These are phyloP conservation scores for Rubia peregrina DNA, from an alignment of 305 asterid species.

Conservation along the genomic window DNA sequence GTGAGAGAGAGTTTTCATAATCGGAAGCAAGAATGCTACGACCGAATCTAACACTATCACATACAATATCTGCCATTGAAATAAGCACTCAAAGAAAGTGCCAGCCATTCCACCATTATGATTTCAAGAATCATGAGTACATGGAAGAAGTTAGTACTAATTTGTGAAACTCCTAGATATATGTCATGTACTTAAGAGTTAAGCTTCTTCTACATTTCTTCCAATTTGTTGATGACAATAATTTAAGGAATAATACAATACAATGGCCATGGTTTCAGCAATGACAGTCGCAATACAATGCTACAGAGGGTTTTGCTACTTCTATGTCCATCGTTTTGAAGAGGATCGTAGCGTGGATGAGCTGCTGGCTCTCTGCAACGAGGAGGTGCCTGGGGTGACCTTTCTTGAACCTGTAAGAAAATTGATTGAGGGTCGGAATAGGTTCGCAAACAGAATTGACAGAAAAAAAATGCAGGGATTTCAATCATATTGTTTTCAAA, in stretches of 20 bases:
- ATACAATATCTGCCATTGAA: not conserved
- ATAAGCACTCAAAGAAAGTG: conserved; percentile 2
- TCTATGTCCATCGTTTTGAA: conserved; percentile 34
- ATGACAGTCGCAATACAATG: conserved; percentile 24
- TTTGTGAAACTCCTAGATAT: conserved; percentile 13
- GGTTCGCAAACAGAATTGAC: not conserved
- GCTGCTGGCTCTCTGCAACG: conserved; percentile 25
- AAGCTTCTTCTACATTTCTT: conserved; percentile 22
- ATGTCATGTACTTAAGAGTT: conserved; percentile 28
- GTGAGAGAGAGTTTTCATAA: not conserved
- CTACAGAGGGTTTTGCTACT: conserved; percentile 11
- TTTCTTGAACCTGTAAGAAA: conserved; percentile 58
- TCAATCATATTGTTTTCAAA: not conserved
- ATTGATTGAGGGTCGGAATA: no score
- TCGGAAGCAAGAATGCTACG: not conserved
- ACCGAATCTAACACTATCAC: no score
- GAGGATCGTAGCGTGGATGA: conserved; percentile 42
- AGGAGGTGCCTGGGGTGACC: conserved; percentile 27
- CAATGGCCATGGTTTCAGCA: conserved; percentile 5
- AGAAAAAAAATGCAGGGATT: not conserved
- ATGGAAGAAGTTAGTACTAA: not conserved
- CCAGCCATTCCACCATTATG: not conserved
- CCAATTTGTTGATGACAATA: conserved; percentile 29
- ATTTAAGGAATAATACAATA: conserved; percentile 22
- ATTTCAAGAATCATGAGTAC: not conserved